Base-by-base conservation (phyloP, 768 basidiomycete genomes). In the Suillus sp. region DNA sequence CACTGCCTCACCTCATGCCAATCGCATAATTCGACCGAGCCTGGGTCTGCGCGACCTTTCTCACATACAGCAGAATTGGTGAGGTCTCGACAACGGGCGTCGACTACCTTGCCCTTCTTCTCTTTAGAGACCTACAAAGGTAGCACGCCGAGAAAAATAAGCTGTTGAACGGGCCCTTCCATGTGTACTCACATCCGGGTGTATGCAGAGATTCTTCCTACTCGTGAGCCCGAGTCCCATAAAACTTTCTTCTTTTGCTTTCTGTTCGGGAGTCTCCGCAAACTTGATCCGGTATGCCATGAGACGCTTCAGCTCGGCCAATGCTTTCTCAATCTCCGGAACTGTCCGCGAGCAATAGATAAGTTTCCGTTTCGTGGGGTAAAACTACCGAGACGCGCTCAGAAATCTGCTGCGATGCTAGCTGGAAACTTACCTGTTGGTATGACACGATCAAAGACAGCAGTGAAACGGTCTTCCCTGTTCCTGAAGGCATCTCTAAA, bases 401-500 rank as follows among this genome's bases (percentile, higher is more conserved):
- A 34, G 42, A 25, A 42, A n/a, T 18, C 10, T 42, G 18, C 59
- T 54, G 16, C 7, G 14, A 59, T 18, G 11, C 10, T 9, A 27
- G 6, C 22, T 35, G 20, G 5, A n/a, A 51, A 61, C 67, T 64
- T 64, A 92, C 96, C 81, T 97, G 95, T 78, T 99, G 96, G 72
- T 99, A 99, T 16, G 96, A 97, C 42, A 99, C 91, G 77, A 99
- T 99, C 62, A 99, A 78, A 2, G 93, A 95, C 20, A 99, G 81
- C 10, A 99, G 81, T 13, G 95, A 98, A 30, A 99, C 97, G 0
- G 97, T 99, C 81, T 99, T 99, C 27, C 97, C 97, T 25, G 97
- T 99, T 18, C 97, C 97, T 13, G 97, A 99, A 65, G 97, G 97
- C 97, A 99, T 99, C 80, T 99, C 97, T 42, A 99, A 84, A n/a